Evolutionary conservation across 352 stramenopile species (phyloP), one percentile per base, ranked within the genome.

Genomic region (Globisporangium takayamanum): DNA sequence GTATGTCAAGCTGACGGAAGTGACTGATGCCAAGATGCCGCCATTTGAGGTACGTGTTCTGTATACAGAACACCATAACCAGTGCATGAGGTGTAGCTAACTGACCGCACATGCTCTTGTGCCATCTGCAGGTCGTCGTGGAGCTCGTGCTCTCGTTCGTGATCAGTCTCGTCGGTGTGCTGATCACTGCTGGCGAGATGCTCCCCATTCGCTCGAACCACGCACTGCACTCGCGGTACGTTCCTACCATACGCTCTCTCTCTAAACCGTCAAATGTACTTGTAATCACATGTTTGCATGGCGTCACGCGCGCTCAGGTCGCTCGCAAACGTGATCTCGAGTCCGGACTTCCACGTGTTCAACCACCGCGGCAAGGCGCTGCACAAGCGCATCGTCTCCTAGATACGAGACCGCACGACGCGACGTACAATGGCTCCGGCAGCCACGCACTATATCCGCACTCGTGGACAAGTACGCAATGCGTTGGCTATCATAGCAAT

Each of bases 311-410:
- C 10, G 30, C 1, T 1, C 63, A 92, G 82, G 58, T 88, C 82
- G 62, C 72, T 92, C 50, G 62, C 75, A 25, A 72, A 66, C 28
- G 72, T 92, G 60, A 68, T 87, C 57, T 88, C 77, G 39, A 80
- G 69, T 50, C 76, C 83, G 15, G 80, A 92, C 56, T 92, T 92
- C 63, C 68, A 84, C 66, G 78, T 90, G 66, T 92, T 89, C 68
- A 90, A 89, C 67, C 83, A 92, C 68, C 80, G 83, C 60, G 80
- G 71, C 55, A 83, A 87, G 66, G 72, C 80, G 42, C 70, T 92
- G 45, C 78, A 87, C 73, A 89, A 87, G 64, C 78, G 76, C 46
- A 69, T 87, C 44, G 73, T 53, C 11, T 64, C 69, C 41, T 72
- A 72, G 50, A 55, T 10, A 39, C 37, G 15, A 12, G 30, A 10